Percentiles rank a stretch among this genome's conserved stretches.
Evolutionary conservation across 768 basidiomycete species (phyloP).

Genomic region (Calocybe gangraenosa): DNA sequence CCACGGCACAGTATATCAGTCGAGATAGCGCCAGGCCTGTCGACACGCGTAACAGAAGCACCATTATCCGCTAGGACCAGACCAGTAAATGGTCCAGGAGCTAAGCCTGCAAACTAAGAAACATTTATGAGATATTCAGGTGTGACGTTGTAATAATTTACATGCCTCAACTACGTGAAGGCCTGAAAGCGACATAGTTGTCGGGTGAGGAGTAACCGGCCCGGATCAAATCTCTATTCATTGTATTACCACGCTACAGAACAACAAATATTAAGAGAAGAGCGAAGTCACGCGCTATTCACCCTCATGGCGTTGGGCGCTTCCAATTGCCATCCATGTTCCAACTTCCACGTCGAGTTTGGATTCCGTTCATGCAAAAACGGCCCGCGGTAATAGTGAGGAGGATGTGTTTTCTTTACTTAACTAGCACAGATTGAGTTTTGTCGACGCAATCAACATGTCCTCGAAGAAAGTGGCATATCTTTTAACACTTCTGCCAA

Average conservation of each 20-base stretch:
- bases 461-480: neutral
- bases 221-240: neutral
- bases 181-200: conserved; percentile 19
- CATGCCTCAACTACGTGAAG: conserved; percentile 24
- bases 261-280: neutral
- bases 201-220: neutral
- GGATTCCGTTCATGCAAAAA: neutral
- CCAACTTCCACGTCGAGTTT: neutral
- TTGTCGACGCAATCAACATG: neutral
- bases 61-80: conserved; percentile 78
- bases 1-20: conserved; percentile 60
- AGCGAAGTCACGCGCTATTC: neutral
- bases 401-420: neutral
- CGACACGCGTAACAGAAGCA: conserved; percentile 71
- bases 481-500: conserved; percentile 2
- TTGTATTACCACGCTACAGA: neutral
- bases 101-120: conserved; percentile 72
- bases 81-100: conserved; percentile 78
- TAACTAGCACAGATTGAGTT: neutral
- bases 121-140: neutral
- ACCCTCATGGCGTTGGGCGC: neutral
- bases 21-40: conserved; percentile 46
- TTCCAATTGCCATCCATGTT: neutral
- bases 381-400: neutral
- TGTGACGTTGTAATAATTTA: conserved; percentile 1